Conservation (phyloP, 2,329 filamentous ascomycete species). For the Pseudocercospora musae region DNA sequence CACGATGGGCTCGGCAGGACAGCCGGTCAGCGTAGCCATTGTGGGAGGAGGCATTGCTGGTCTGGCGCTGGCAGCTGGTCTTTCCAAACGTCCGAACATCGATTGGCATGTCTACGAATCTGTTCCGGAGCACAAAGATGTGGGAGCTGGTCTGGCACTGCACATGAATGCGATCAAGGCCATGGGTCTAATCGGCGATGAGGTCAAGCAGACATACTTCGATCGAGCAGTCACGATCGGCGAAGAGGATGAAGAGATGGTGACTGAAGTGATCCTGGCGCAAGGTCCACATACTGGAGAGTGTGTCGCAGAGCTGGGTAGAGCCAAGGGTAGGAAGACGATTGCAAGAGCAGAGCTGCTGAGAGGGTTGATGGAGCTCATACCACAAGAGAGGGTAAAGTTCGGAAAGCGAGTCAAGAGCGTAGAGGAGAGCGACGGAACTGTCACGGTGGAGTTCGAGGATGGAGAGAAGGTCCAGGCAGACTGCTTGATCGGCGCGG, state of each 20-base stretch:
- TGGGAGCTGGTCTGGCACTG: slow-evolving; percentile 50
- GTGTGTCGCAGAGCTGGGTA: slow-evolving; percentile 38
- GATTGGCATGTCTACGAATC: slow-evolving; percentile 52
- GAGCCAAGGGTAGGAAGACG: slow-evolving; percentile 35
- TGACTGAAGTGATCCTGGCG: slow-evolving; percentile 35
- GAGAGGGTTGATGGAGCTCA: slow-evolving; percentile 46
- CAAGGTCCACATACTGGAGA: slow-evolving; percentile 41
- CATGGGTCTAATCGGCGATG: slow-evolving; percentile 38
- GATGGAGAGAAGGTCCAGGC: slow-evolving; percentile 46
- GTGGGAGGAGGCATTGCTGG: slow-evolving; percentile 53
- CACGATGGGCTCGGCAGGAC: slow-evolving; percentile 7
- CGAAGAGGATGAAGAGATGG: slow-evolving; percentile 36
- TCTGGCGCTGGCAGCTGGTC: slow-evolving; percentile 47
- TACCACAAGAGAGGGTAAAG: slow-evolving; percentile 43
- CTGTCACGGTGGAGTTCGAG: slow-evolving; percentile 43
- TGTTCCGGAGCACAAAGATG: slow-evolving; percentile 46
- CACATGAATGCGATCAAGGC: slow-evolving; percentile 55
- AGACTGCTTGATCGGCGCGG: slow-evolving; percentile 52
- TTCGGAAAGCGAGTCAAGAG: slow-evolving; percentile 43
- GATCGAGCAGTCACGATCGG: slow-evolving; percentile 48
- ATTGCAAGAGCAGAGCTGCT: slow-evolving; percentile 51
- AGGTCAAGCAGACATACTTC: slow-evolving; percentile 47
- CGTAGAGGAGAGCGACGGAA: slow-evolving; percentile 34
- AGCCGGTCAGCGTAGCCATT: slow-evolving; percentile 44
- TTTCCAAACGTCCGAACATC: slow-evolving; percentile 42